Conservation (phyloP, 2,329 filamentous ascomycete genomes). For the Neopestalotiopsis rosae region DNA sequence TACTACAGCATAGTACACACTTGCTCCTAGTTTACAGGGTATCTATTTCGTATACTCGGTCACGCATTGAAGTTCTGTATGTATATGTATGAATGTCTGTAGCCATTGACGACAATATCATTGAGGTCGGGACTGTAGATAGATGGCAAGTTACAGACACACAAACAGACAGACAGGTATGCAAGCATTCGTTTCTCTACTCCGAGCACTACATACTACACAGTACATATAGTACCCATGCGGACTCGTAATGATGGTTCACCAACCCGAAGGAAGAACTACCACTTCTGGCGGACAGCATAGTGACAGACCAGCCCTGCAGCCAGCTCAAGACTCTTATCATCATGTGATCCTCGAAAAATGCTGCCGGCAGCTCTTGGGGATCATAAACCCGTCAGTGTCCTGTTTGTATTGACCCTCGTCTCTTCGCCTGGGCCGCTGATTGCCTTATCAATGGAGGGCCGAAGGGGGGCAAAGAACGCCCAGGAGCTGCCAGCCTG, state of each 20-base stretch:
- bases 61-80: background rate
- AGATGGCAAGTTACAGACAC: too few relatives aligned
- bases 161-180: background rate
- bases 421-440: slow-evolving; percentile 1
- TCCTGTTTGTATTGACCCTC: background rate
- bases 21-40: too few relatives aligned
- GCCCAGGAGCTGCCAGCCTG: background rate
- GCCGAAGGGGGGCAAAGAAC: too few relatives aligned
- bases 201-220: background rate
- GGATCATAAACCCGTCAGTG: background rate
- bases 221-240: background rate
- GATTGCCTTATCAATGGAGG: background rate
- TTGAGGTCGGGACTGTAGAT: too few relatives aligned
- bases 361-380: background rate
- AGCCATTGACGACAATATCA: too few relatives aligned
- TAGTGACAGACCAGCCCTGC: background rate
- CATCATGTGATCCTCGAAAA: slow-evolving; percentile 5
- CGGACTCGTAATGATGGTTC: background rate
- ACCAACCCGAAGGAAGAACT: background rate
- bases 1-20: background rate
- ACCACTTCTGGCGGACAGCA: background rate
- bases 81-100: background rate
- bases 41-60: too few relatives aligned
- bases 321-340: background rate
- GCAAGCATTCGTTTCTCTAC: background rate